phyloP scores from a whole-genome alignment of 768 basidiomycete species.

The Termitomyces sp. region DNA sequence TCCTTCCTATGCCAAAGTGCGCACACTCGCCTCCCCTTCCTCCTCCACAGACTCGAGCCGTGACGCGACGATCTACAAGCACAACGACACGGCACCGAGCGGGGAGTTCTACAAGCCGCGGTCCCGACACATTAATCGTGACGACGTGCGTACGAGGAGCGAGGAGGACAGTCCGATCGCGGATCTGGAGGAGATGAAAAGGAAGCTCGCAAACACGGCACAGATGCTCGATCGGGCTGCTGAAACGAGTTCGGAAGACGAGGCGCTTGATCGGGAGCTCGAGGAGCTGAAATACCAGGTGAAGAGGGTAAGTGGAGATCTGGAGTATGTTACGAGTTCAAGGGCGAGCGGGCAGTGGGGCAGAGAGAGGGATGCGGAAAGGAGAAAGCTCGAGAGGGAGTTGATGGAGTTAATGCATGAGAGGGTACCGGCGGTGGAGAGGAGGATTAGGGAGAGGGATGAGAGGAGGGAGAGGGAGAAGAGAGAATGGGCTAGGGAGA shows the following conservation, averaged over 20 bases:
- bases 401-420: constrained; percentile 84
- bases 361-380: constrained; percentile 75
- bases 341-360: constrained; percentile 49
- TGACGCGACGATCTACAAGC: constrained; percentile 92
- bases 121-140: constrained; percentile 81
- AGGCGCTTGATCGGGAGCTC: constrained; percentile 86
- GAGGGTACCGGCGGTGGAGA: constrained; percentile 85
- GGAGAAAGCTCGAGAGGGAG: constrained; percentile 82
- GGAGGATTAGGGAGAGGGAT: constrained; percentile 73
- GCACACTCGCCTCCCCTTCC: constrained; percentile 44
- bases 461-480: constrained; percentile 73
- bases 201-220: constrained; percentile 72
- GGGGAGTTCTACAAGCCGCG: constrained; percentile 74
- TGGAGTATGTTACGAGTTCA: constrained; percentile 74
- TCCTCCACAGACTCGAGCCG: constrained; percentile 47
- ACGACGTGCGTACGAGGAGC: constrained; percentile 65
- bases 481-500: constrained; percentile 68
- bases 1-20: constrained; percentile 57
- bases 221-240: constrained; percentile 71
- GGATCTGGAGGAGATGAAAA: constrained; percentile 85
- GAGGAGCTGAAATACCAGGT: constrained; percentile 82
- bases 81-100: constrained; percentile 47
- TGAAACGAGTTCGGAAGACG: constrained; percentile 77
- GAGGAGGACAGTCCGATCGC: constrained; percentile 57
- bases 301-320: constrained; percentile 81